Conservation (phyloP, 371 early-diverging fungal genomes). For the Mucor indicus region DNA sequence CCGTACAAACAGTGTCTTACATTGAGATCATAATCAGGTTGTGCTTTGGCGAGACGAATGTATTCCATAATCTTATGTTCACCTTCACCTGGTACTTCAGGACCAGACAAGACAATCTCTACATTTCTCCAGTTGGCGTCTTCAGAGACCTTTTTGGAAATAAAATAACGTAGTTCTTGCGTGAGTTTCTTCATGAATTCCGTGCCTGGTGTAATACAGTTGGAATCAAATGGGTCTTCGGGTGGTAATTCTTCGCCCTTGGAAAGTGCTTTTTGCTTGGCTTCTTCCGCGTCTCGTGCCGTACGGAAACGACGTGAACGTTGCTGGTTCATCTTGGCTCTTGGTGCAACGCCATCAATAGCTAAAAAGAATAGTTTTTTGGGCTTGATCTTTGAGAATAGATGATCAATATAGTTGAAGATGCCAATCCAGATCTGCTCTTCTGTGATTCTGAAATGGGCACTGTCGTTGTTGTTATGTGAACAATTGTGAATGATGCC, state of each 20-base stretch:
- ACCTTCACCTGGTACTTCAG: constrained; percentile 98
- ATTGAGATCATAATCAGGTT: constrained; percentile 79
- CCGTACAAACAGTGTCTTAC: constrained; percentile 96
- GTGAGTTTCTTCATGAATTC: constrained; percentile 96
- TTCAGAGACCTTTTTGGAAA: constrained; percentile 87
- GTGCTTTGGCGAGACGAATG: constrained; percentile 83
- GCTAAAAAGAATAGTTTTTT: constrained; percentile 96
- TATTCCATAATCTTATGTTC: constrained; percentile 99
- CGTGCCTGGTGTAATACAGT: constrained; percentile 99
- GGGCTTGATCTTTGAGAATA: constrained; percentile 92
- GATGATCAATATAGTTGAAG: constrained; percentile 94
- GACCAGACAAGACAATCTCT: constrained; percentile 92
- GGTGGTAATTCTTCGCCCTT: constrained; percentile 72
- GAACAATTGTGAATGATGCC: constrained; percentile 99
- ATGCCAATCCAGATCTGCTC: constrained; percentile 93
- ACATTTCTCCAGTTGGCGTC: constrained; percentile 88
- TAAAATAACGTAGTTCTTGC: constrained; percentile 82
- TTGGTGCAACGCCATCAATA: constrained; percentile 97
- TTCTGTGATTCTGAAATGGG: constrained; percentile 76
- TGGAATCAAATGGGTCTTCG: constrained; percentile 91
- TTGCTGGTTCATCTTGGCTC: constrained; percentile 99
- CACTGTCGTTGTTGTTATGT: constrained; percentile 87
- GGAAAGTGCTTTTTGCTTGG: constrained; percentile 51
- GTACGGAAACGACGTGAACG: constrained; percentile 95
- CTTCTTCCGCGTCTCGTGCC: constrained; percentile 83